Conservation (phyloP, 805 yeast species). For the Saitoella complicata region DNA sequence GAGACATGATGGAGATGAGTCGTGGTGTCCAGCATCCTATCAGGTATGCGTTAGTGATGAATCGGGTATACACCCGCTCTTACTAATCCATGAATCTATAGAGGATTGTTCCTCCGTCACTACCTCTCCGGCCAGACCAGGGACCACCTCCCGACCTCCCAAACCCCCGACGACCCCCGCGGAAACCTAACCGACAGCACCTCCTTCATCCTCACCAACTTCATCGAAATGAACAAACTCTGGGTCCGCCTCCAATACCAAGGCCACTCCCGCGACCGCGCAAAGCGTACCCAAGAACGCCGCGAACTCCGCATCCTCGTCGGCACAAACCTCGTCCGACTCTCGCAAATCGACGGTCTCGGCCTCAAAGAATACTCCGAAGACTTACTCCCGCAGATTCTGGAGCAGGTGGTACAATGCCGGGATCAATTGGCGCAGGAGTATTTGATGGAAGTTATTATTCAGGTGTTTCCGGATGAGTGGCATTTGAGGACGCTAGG, state of each 20-base stretch:
- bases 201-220: slow-evolving; percentile 66
- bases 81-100: neutral
- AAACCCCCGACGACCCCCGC: slow-evolving; percentile 15
- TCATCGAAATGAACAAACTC: slow-evolving; percentile 91
- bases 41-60: slow-evolving; percentile 7
- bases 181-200: slow-evolving; percentile 47
- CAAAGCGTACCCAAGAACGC: slow-evolving; percentile 59
- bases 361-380: slow-evolving; percentile 21
- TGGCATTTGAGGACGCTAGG: slow-evolving; percentile 68
- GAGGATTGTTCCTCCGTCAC: slow-evolving; percentile 82
- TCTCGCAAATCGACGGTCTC: slow-evolving; percentile 65
- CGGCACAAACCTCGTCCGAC: slow-evolving; percentile 79
- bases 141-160: neutral
- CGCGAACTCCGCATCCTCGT: slow-evolving; percentile 80
- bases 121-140: slow-evolving; percentile 75
- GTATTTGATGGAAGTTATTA: slow-evolving; percentile 75
- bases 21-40: slow-evolving; percentile 93
- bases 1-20: slow-evolving; percentile 96
- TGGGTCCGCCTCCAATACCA: slow-evolving; percentile 96
- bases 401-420: slow-evolving; percentile 87
- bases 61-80: too few species aligned
- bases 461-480: slow-evolving; percentile 89
- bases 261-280: slow-evolving; percentile 75
- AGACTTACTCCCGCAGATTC: slow-evolving; percentile 55
- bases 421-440: slow-evolving; percentile 84